phyloP scores from a whole-genome alignment of 2,329 filamentous ascomycete species.

The Knufia petricola region DNA sequence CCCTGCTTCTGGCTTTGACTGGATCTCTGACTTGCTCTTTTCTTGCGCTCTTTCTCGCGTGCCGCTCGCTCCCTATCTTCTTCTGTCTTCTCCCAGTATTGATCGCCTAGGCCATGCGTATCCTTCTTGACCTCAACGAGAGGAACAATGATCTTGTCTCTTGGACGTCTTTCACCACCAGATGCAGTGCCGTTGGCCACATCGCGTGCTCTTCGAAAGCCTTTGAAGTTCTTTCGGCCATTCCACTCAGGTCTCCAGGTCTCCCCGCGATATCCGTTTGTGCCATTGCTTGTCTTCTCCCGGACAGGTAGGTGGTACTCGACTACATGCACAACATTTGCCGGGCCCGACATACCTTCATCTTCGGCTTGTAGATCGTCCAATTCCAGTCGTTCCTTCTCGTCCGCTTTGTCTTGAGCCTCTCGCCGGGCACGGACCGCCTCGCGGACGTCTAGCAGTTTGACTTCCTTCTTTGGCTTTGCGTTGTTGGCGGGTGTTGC shows the following conservation, averaged over 20 bases:
- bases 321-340: conserved; percentile 63
- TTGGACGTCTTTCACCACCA: conserved; percentile 22
- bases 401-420: conserved; percentile 41
- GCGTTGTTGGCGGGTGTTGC: conserved; percentile 20
- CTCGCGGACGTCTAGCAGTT: conserved; percentile 60
- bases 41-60: conserved; percentile 26
- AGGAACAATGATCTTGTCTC: conserved; percentile 56
- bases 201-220: conserved; percentile 45
- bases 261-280: conserved; percentile 34
- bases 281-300: conserved; percentile 23
- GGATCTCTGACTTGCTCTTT: conserved; percentile 14
- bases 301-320: conserved; percentile 54
- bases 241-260: conserved; percentile 89
- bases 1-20: conserved; percentile 21
- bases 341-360: conserved; percentile 50
- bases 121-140: conserved; percentile 63
- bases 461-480: conserved; percentile 36
- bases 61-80: conserved; percentile 24
- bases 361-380: conserved; percentile 54
- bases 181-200: conserved; percentile 25
- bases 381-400: conserved; percentile 44
- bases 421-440: conserved; percentile 47
- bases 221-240: conserved; percentile 91
- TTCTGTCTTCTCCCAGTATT: conserved; percentile 53
- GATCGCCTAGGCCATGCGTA: conserved; percentile 63